Base-by-base conservation (phyloP, 2,329 filamentous ascomycete genomes). In the Fusarium hainanense region DNA sequence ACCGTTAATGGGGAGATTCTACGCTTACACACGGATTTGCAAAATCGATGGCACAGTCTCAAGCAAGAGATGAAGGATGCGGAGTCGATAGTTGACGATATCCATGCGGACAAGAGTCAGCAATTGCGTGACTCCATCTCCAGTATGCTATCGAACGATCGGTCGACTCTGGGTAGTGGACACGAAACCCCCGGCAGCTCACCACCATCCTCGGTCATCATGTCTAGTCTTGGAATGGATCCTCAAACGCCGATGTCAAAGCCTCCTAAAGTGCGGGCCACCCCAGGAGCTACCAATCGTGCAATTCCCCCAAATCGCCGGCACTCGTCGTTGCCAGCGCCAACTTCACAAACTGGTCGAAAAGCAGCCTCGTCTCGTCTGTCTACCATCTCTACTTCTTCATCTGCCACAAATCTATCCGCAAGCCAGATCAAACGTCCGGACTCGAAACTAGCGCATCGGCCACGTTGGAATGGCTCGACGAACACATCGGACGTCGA, bases 1-100 rank as follows among this genome's bases (percentile, higher is more conserved):
- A 98, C 96, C 0, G 93, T 98, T 58, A 98, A 99, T 76, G 96
- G 96, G 46, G 96, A 98, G 80, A 96, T 98, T 67, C 81, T 98
- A 28, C 89, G 94, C 46, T 84, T 98, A 32, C 91, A 97, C 75
- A 88, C 89, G 9, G 94, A 98, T 74, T 92, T 98, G 83, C 90
- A 93, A 75, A 85, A 89, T n/a, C 90, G 91, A 74, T 97, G 94
- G 88, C 88, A 91, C 69, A 87, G 88, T 6, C 82, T 98, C 54
- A 93, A 94, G 76, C 85, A 87, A 16, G 89, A 92, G 67, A 95
- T 96, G 82, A 87, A 84, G 62, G 91, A 94, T 7, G 90, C 96
- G 82, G 93, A 97, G 77, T 77, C 85, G 9, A 82, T 88, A 18
- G 78, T 98, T 32, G 93, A 96, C 60, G 93, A 97, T 55, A 83